Percentiles rank a stretch among this genome's conserved stretches.
Evolutionary conservation across 192 early-diverging fungal genomes (phyloP).

Genomic region (Coemansia sp.): DNA sequence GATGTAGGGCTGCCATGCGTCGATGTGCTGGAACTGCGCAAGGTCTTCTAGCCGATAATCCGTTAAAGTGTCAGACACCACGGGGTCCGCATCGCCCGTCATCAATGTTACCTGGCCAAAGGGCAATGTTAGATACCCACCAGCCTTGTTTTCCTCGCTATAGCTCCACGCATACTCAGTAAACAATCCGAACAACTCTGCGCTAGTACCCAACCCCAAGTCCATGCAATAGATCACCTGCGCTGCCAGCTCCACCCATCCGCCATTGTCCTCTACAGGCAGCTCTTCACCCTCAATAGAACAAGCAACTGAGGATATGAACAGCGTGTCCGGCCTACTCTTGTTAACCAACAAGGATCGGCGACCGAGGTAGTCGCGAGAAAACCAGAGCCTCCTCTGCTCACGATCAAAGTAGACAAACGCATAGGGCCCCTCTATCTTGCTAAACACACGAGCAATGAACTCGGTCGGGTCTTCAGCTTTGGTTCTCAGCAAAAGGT

Average conservation of each 20-base stretch:
- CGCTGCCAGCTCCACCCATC: constrained; percentile 76
- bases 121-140: constrained; percentile 5
- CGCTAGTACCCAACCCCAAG: constrained; percentile 9
- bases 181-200: not conserved
- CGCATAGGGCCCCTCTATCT: constrained; percentile 79
- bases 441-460: constrained; percentile 50
- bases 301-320: constrained; percentile 53
- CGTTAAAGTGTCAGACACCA: not conserved
- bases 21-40: constrained; percentile 10
- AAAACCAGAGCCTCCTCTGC: constrained; percentile 68
- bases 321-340: constrained; percentile 29
- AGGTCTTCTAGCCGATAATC: constrained; percentile 7
- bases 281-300: not conserved
- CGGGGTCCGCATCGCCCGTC: not conserved
- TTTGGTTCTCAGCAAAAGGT: constrained; percentile 32
- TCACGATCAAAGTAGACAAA: constrained; percentile 62
- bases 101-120: constrained; percentile 14
- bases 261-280: not conserved
- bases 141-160: not conserved
- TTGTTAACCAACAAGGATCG: constrained; percentile 55
- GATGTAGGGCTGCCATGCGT: constrained; percentile 20
- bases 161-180: constrained; percentile 23
- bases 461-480: constrained; percentile 11
- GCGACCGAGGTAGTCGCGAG: constrained; percentile 82
- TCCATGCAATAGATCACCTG: constrained; percentile 73